Percentiles rank a stretch among this genome's conserved stretches.
Evolutionary conservation across 306 rosid genomes (phyloP).

Genomic region (Citrullus amarus): DNA sequence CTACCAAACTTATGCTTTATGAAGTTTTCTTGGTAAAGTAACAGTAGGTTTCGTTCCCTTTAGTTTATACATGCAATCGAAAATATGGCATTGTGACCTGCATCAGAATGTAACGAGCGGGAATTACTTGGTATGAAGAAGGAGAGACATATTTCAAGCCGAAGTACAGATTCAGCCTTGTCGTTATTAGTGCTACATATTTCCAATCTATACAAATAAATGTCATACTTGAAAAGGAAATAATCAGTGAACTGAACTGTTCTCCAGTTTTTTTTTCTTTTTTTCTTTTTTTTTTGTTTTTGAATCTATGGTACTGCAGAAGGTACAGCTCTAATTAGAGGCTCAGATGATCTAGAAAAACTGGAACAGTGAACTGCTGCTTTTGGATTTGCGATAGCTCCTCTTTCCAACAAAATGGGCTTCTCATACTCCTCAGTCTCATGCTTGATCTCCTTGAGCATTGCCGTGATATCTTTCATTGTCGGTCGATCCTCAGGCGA

Average conservation of each 20-base stretch:
- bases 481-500: constrained; percentile 75
- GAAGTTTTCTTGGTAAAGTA: neutral
- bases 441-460: constrained; percentile 77
- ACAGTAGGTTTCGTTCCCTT: neutral
- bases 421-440: constrained; percentile 59
- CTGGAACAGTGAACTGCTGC: constrained; percentile 68
- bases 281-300: neutral
- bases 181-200: constrained; percentile 19
- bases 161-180: neutral
- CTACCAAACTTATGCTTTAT: constrained; percentile 5
- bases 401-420: constrained; percentile 34
- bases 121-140: neutral
- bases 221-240: constrained; percentile 15
- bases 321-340: constrained; percentile 46
- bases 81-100: neutral
- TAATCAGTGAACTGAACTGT: constrained; percentile 18
- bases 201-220: constrained; percentile 34
- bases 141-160: neutral
- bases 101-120: neutral
- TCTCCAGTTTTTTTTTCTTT: neutral
- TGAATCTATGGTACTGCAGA: constrained; percentile 30
- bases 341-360: constrained; percentile 86
- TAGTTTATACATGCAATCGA: neutral
- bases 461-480: constrained; percentile 82
- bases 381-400: constrained; percentile 29